A percentile compares a stretch with the other conserved stretches of the same genome.
Evolutionary conservation across 108 stramenopile species (phyloP).

Genomic region (Stephanodiscus triporus): DNA sequence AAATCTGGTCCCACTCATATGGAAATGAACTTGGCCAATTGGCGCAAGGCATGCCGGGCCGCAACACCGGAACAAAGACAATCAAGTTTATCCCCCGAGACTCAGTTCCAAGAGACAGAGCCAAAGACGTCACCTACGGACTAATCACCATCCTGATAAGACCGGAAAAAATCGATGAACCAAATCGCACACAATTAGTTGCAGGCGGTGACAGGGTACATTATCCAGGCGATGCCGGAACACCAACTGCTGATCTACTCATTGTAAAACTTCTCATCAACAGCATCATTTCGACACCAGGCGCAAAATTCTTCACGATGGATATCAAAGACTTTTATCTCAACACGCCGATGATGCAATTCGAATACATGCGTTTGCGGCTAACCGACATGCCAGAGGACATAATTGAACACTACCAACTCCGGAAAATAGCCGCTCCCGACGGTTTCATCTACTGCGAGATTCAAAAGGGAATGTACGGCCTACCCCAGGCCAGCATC

Average conservation of each 20-base stretch:
- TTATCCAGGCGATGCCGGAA: too few species aligned
- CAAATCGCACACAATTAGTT: too few species aligned
- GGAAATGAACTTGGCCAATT: too few species aligned
- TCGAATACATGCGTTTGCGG: slow-evolving; percentile 50
- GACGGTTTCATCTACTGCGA: slow-evolving; percentile 25
- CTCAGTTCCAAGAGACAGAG: not conserved
- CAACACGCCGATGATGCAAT: slow-evolving; percentile 24
- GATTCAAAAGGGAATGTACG: slow-evolving; percentile 51
- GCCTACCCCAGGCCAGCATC: slow-evolving; percentile 54
- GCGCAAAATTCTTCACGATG: slow-evolving; percentile 30
- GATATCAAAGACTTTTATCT: slow-evolving; percentile 61
- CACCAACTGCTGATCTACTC: too few species aligned
- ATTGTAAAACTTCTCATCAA: too few species aligned
- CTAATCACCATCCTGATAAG: not conserved
- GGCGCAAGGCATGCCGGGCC: too few species aligned
- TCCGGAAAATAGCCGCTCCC: not conserved
- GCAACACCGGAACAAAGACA: too few species aligned
- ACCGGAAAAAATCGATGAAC: too few species aligned
- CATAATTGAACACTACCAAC: slow-evolving; percentile 50
- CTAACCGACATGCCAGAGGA: slow-evolving; percentile 19
- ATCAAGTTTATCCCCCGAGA: not conserved
- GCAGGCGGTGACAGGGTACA: too few species aligned
- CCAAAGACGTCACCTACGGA: not conserved
- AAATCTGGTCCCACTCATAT: too few species aligned
- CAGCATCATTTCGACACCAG: not conserved